phyloP scores from a whole-genome alignment of 352 stramenopile genomes.

The Phytopythium vexans region DNA sequence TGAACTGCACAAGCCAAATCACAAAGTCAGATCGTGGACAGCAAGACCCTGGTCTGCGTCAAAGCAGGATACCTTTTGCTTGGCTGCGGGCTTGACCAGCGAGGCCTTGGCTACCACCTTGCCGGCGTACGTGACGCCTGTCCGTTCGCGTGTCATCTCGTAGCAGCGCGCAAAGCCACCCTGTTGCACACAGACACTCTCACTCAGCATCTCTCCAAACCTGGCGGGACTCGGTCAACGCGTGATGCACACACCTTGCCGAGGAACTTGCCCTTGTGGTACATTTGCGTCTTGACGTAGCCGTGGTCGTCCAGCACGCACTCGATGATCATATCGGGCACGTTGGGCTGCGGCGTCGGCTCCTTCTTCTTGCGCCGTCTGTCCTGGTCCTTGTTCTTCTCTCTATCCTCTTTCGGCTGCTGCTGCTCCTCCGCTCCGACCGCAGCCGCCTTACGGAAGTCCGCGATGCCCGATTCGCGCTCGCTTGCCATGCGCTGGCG shows the following conservation, averaged over 20 bases:
- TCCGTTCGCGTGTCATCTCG: conserved; percentile 92
- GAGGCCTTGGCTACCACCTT: conserved; percentile 98
- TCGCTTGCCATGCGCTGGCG: conserved; percentile 2
- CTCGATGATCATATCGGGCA: conserved; percentile 69
- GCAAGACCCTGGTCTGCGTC: neutral
- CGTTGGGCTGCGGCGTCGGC: conserved; percentile 27
- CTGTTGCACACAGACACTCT: conserved; percentile 19
- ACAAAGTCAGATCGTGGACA: conserved; percentile 33
- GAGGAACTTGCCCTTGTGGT: conserved; percentile 92
- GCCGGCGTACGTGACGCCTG: conserved; percentile 91
- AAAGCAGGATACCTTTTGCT: conserved; percentile 89
- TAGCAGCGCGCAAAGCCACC: conserved; percentile 99
- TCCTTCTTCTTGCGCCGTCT: conserved; percentile 23
- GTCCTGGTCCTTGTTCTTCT: conserved; percentile 16
- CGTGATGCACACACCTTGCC: conserved; percentile 72
- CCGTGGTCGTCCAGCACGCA: conserved; percentile 48
- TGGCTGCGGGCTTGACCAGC: conserved; percentile 94
- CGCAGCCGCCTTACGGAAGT: neutral
- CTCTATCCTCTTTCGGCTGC: neutral
- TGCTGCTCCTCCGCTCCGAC: neutral
- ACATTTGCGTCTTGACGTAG: conserved; percentile 64
- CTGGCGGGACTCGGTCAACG: neutral
- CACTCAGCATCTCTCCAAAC: neutral
- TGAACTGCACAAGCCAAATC: conserved; percentile 49
- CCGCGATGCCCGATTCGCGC: neutral